Conservation (phyloP, 2,329 filamentous ascomycete species). For the Xylariaceae sp. region DNA sequence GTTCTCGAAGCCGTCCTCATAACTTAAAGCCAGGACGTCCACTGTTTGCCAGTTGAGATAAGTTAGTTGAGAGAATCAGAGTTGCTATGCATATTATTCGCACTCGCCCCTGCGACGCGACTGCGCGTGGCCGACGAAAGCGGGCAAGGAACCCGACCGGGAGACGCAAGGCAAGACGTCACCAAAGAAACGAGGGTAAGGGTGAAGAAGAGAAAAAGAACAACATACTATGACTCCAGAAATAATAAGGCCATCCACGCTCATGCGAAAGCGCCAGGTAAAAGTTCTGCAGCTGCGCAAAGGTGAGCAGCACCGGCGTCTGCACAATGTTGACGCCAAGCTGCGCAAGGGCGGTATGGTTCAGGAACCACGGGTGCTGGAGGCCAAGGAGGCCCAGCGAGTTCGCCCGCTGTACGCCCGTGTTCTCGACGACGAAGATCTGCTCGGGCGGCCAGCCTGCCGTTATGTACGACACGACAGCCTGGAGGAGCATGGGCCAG, state of each 20-base stretch:
- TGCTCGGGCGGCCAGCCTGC: constrained; percentile 55
- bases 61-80: not conserved
- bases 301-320: constrained; percentile 49
- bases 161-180: not conserved
- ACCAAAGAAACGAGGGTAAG: not conserved
- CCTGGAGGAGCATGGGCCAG: constrained; percentile 52
- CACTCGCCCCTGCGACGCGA: not conserved
- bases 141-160: not conserved
- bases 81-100: not conserved
- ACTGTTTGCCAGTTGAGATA: constrained; percentile 23
- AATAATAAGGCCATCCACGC: constrained; percentile 46
- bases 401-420: constrained; percentile 52
- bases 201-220: not conserved
- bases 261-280: constrained; percentile 45
- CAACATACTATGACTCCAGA: constrained; percentile 47
- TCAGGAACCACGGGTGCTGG: constrained; percentile 55
- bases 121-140: not conserved
- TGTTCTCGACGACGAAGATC: constrained; percentile 58
- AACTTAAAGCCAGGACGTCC: constrained; percentile 47
- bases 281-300: constrained; percentile 55
- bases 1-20: constrained; percentile 39
- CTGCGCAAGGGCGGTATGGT: constrained; percentile 46
- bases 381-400: constrained; percentile 43
- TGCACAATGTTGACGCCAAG: constrained; percentile 51
- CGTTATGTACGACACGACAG: constrained; percentile 54